These are phyloP conservation scores for Sarocladiaceae sp. DNA, from an alignment of 2,329 filamentous ascomycete genomes.

Conservation along the genomic window DNA sequence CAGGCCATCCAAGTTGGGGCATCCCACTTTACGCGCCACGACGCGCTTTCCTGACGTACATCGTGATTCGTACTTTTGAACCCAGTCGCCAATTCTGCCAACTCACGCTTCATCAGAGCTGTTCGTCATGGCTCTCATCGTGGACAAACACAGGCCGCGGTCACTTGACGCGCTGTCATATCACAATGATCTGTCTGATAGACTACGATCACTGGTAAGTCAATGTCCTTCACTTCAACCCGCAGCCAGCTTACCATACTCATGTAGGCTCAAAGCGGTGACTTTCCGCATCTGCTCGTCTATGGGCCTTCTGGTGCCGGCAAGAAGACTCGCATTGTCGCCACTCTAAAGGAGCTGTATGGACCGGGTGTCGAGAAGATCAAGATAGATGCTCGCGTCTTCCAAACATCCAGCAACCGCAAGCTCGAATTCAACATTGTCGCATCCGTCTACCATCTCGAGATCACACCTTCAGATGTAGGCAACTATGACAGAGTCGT, in stretches of 20 bases:
- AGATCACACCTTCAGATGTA: constrained; percentile 96
- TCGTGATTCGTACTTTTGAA: not conserved
- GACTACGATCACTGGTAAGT: constrained; percentile 78
- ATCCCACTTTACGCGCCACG: constrained; percentile 33
- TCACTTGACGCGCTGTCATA: constrained; percentile 79
- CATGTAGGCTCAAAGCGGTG: constrained; percentile 82
- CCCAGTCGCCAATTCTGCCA: not conserved
- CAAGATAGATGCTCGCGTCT: constrained; percentile 96
- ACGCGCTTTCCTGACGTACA: constrained; percentile 23
- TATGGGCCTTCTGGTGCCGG: constrained; percentile 95
- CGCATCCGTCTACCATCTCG: constrained; percentile 92
- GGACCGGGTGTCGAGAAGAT: constrained; percentile 98
- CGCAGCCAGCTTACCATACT: constrained; percentile 12
- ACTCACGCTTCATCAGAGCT: constrained; percentile 10
- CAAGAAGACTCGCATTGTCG: constrained; percentile 96
- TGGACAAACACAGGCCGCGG: constrained; percentile 69
- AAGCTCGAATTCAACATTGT: constrained; percentile 99
- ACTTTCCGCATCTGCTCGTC: constrained; percentile 95
- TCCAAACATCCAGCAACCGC: constrained; percentile 91
- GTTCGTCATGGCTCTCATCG: constrained; percentile 60
- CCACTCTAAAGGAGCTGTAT: constrained; percentile 91
- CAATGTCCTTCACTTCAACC: not conserved
- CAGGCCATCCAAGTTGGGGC: constrained; percentile 7
- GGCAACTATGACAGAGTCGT: constrained; percentile 96
- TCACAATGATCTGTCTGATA: constrained; percentile 81